Percentiles rank a stretch among this genome's conserved stretches.
Conservation (phyloP, 148 eudicot species). For the Bassia scoparia region DNA sequence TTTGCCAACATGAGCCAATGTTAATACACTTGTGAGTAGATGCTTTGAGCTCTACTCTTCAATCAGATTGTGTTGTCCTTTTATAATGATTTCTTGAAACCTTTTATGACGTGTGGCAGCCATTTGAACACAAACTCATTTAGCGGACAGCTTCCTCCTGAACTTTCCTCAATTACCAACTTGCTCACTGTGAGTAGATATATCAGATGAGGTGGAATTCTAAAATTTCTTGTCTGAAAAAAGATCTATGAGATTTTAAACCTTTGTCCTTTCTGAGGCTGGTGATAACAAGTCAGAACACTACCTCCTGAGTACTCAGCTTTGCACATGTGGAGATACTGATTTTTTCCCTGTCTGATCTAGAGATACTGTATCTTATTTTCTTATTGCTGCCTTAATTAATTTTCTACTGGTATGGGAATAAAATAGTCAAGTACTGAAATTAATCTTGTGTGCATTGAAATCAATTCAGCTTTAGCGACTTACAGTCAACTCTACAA, state of each 20-base stretch:
- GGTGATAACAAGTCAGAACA: constrained; percentile 79
- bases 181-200: constrained; percentile 73
- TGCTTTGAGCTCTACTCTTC: constrained; percentile 9
- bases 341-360: constrained; percentile 34
- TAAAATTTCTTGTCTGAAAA: neutral
- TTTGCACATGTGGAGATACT: constrained; percentile 49
- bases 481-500: no score
- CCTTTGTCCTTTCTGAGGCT: constrained; percentile 46
- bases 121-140: constrained; percentile 81
- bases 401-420: neutral
- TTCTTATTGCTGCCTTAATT: neutral
- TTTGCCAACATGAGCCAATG: constrained; percentile 54
- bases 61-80: neutral
- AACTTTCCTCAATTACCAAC: constrained; percentile 52
- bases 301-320: constrained; percentile 63
- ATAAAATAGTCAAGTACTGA: no score
- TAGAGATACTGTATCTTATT: neutral
- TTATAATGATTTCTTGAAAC: neutral
- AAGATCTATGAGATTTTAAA: neutral
- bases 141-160: constrained; percentile 80
- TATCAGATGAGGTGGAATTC: constrained; percentile 2
- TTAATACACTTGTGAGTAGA: constrained; percentile 71
- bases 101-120: constrained; percentile 22
- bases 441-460: neutral
- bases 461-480: no score